Conservation (phyloP, 805 yeast genomes). For the Ogataea wickerhamii region DNA sequence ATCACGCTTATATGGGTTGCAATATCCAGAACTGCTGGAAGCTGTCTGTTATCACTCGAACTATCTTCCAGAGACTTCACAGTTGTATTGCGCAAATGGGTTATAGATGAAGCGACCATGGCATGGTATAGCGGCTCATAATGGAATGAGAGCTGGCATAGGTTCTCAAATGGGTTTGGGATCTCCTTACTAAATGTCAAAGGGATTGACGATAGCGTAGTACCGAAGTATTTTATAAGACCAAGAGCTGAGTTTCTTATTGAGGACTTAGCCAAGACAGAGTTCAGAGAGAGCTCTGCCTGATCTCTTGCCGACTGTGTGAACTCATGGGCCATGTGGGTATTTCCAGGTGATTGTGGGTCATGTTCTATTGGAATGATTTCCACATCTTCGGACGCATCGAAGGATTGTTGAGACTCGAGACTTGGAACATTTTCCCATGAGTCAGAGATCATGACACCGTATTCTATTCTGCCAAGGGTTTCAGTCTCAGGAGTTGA, state of each 20-base stretch:
- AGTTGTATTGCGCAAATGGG: constrained; percentile 1
- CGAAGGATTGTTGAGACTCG: neutral
- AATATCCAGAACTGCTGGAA: neutral
- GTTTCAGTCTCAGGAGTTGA: neutral
- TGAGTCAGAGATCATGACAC: neutral
- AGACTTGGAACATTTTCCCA: neutral
- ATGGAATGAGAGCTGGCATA: constrained; percentile 4
- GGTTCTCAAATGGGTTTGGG: constrained; percentile 7
- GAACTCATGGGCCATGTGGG: too few relatives aligned
- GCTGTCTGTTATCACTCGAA: neutral
- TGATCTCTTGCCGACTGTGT: neutral
- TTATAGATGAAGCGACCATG: constrained; percentile 6
- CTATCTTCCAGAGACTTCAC: neutral
- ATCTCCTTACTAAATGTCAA: constrained; percentile 8
- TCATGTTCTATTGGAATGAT: too few relatives aligned
- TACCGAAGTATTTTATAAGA: constrained; percentile 6
- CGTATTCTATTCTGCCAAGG: neutral
- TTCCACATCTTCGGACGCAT: neutral
- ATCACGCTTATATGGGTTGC: neutral
- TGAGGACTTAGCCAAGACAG: neutral
- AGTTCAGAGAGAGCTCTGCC: neutral
- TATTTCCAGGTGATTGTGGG: too few relatives aligned
- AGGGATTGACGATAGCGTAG: constrained; percentile 10
- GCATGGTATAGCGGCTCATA: constrained; percentile 8
- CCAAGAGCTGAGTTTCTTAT: neutral